Evolutionary conservation across 805 yeast genomes (phyloP), one percentile per base, ranked within the genome.

Genomic region (Kodamaea lidongshanica): DNA sequence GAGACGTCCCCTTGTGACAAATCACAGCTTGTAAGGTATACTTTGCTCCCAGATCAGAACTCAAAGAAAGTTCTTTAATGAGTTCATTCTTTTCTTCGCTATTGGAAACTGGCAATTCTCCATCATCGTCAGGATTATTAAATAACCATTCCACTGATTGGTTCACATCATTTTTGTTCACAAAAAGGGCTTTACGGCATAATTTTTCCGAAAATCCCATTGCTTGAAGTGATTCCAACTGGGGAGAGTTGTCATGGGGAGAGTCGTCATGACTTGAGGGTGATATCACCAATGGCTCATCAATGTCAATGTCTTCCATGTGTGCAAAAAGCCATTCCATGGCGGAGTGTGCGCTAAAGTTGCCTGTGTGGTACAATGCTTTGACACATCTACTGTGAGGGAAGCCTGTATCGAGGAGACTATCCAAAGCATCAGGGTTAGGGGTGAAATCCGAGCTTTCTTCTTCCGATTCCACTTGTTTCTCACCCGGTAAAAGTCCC

Each of bases 61-160:
- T 25, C 5, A 39, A 28, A 16, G 30, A 23, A 15, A 52, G 40
- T 18, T 36, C 27, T 16, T 40, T 22, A 5, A 19, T 37, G 29
- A 47, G 45, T 12, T 40, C 41, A 14, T 23, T 25, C 5, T 31
- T 39, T 30, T 50, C 56, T 17, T 38, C 32, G 12, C 29, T 41
- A 12, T 41, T 67, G 45, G 70, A 65, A 35, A 49, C 38, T 23
- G 29, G 36, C 4, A 79, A 41, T 5, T 54, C 67, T 3, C 88
- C 94, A 44, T 77, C 72, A 53, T 82, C 95, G 38, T 82, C 82
- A 7, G 94, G 85, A 48, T 89, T 72, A 14, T 60, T 59, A 49
- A 92, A 92, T 5, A 92, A 67, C 97, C 97, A 92, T 37, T 87
- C 96, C 4, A 87, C 81, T 4, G 97, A 82, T 1, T 73, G 72